These are phyloP conservation scores for Paramarasmius palmivorus DNA, from an alignment of 1,284 basidiomycete genomes.

Conservation along the genomic window DNA sequence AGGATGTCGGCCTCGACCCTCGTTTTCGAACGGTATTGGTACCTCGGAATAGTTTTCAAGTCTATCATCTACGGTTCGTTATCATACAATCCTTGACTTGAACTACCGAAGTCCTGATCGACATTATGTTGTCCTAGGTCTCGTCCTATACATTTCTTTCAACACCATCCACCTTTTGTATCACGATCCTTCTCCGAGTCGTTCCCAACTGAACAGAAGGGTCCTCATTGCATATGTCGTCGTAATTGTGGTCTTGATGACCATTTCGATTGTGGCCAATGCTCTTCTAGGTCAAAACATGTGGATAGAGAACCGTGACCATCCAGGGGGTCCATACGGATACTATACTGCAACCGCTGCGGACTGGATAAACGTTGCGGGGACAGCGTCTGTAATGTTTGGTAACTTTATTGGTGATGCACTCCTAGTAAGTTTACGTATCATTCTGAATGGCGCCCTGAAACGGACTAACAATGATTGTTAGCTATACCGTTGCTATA, in stretches of 20 bases:
- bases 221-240: background rate
- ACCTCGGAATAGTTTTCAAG: too few relatives aligned
- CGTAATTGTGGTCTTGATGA: background rate
- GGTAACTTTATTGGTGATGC: conserved; percentile 6
- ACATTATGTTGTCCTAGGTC: too few relatives aligned
- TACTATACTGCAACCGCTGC: background rate
- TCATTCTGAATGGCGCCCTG: background rate
- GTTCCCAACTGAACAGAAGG: background rate
- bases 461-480: background rate
- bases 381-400: background rate
- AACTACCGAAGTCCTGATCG: too few relatives aligned
- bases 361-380: background rate
- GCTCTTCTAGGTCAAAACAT: background rate
- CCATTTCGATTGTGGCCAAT: background rate
- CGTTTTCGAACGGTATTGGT: too few relatives aligned
- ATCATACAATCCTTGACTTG: too few relatives aligned
- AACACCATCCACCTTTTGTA: background rate
- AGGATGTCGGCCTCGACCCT: too few relatives aligned
- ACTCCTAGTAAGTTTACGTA: background rate
- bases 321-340: background rate
- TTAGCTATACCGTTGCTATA: conserved; percentile 4
- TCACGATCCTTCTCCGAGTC: background rate
- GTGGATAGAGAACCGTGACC: conserved; percentile 7
- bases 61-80: too few relatives aligned
- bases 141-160: background rate